phyloP scores from a whole-genome alignment of 177 flowering plant genomes.

The Telopea speciosissima region DNA sequence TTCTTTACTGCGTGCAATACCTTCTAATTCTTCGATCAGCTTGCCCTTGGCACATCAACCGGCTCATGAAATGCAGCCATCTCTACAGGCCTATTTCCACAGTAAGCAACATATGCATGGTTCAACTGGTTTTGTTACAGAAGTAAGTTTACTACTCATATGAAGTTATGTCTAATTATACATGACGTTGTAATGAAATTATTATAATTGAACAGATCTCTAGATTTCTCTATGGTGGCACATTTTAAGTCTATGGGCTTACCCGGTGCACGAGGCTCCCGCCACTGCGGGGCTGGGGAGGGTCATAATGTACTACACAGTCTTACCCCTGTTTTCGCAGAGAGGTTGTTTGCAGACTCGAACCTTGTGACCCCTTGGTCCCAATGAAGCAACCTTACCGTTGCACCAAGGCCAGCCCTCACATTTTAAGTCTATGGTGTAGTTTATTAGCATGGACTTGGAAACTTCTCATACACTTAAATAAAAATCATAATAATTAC shows the following conservation, averaged over 20 bases:
- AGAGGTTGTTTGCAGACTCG: no score
- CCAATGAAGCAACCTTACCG: no score
- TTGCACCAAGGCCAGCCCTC: no score
- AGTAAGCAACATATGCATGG: constrained; percentile 21
- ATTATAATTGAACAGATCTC: not conserved
- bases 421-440: not conserved
- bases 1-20: constrained; percentile 31
- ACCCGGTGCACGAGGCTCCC: no score
- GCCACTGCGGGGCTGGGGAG: no score
- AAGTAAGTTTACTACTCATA: constrained; percentile 27
- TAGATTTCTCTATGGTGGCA: no score
- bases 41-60: constrained; percentile 26
- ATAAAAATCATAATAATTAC: no score
- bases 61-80: constrained; percentile 20
- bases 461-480: no score
- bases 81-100: constrained; percentile 20
- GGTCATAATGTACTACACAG: no score
- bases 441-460: not conserved
- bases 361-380: no score
- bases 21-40: constrained; percentile 25
- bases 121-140: constrained; percentile 24
- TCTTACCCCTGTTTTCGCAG: no score
- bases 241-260: not conserved
- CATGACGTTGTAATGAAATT: not conserved
- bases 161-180: not conserved